These are phyloP conservation scores for Phylloboletellus chloephorus DNA, from an alignment of 1,284 basidiomycete genomes.

Conservation along the genomic window DNA sequence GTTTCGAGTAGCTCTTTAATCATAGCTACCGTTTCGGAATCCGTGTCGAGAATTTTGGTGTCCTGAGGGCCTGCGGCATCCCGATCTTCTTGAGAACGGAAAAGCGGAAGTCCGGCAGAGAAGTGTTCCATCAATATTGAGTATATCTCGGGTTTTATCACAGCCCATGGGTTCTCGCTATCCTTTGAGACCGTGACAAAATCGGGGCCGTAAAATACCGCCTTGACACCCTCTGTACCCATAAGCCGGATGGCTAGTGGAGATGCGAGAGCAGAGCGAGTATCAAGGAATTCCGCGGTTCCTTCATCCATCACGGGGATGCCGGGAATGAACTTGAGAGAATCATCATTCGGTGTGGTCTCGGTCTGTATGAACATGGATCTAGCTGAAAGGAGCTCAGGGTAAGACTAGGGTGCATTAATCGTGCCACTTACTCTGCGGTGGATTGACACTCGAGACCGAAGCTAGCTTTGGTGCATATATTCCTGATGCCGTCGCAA, in stretches of 20 bases:
- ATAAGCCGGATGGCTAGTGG: conserved; percentile 92
- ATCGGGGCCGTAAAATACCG: conserved; percentile 95
- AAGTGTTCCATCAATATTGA: conserved; percentile 98
- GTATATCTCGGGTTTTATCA: conserved; percentile 98
- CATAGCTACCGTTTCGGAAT: conserved; percentile 98
- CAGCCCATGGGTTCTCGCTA: conserved; percentile 78
- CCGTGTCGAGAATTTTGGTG: conserved; percentile 92
- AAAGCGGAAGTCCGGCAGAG: conserved; percentile 81
- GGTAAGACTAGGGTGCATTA: background rate
- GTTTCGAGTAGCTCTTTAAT: conserved; percentile 98
- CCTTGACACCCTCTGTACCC: conserved; percentile 85
- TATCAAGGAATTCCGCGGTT: conserved; percentile 92
- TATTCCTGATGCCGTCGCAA: conserved; percentile 35
- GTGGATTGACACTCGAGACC: conserved; percentile 11
- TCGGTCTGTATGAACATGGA: conserved; percentile 98
- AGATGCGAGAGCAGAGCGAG: conserved; percentile 75
- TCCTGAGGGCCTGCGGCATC: conserved; percentile 86
- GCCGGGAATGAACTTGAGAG: conserved; percentile 97
- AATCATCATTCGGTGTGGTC: conserved; percentile 94
- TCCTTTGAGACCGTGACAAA: conserved; percentile 97
- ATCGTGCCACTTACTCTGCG: conserved; percentile 24
- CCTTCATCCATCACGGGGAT: conserved; percentile 82
- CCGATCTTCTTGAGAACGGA: conserved; percentile 72
- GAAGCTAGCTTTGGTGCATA: conserved; percentile 17
- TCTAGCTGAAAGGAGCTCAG: conserved; percentile 47